Evolutionary conservation across 345 rosid species (phyloP).

Genomic region (Pseudoturritis turrita): DNA sequence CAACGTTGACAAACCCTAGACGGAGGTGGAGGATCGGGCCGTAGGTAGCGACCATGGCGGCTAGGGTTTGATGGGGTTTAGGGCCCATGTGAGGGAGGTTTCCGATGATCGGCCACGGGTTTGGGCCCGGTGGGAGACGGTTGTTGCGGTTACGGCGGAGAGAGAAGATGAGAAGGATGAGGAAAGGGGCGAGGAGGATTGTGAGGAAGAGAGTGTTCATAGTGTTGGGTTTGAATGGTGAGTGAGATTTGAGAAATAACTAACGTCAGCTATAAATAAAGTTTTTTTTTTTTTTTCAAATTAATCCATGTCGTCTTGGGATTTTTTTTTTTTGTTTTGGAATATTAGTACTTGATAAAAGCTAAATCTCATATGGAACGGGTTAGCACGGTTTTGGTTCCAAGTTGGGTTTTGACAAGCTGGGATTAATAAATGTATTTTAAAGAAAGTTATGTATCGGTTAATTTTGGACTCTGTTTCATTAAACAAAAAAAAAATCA

Average conservation of each 20-base stretch:
- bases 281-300: background rate
- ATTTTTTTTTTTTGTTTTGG: background rate
- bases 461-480: too few species aligned
- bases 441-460: too few species aligned
- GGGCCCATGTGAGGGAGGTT: conserved; percentile 83
- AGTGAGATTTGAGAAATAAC: background rate
- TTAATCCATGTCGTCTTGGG: background rate
- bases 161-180: conserved; percentile 11
- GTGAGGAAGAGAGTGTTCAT: conserved; percentile 32
- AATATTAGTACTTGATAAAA: too few species aligned
- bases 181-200: conserved; percentile 31
- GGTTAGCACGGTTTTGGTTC: background rate
- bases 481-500: too few species aligned
- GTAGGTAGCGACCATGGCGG: conserved; percentile 48
- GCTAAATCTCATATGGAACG: too few species aligned
- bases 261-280: conserved; percentile 5
- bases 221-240: conserved; percentile 28
- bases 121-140: conserved; percentile 84
- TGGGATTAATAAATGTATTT: too few species aligned
- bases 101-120: conserved; percentile 83
- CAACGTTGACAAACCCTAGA: conserved; percentile 66
- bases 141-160: conserved; percentile 19
- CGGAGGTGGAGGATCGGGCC: conserved; percentile 85
- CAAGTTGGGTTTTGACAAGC: background rate
- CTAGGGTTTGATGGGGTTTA: conserved; percentile 66